Evolutionary conservation across 805 yeast species (phyloP).

Genomic region (Candida multigemmis): DNA sequence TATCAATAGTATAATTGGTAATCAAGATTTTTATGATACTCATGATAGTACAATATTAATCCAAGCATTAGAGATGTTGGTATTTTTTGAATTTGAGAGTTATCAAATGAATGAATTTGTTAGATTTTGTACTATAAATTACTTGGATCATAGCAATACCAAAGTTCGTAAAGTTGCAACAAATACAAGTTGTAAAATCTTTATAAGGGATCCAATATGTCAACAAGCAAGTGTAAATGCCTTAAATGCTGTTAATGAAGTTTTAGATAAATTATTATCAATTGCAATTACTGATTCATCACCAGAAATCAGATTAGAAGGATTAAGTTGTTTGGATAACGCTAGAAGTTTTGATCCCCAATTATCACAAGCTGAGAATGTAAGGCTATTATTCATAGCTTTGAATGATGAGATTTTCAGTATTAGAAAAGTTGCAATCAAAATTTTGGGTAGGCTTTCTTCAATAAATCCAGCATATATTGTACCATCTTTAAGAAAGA

Average conservation of each 20-base stretch:
- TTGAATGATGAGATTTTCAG: slow-evolving; percentile 84
- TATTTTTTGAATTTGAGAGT: slow-evolving; percentile 64
- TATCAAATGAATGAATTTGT: slow-evolving; percentile 83
- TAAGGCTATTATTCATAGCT: slow-evolving; percentile 75
- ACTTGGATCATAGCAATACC: slow-evolving; percentile 72
- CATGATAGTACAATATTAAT: slow-evolving; percentile 44
- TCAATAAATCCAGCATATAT: slow-evolving; percentile 90
- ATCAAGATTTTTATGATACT: slow-evolving; percentile 21
- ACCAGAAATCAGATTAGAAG: slow-evolving; percentile 77
- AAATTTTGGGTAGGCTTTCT: slow-evolving; percentile 76
- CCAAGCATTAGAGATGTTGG: slow-evolving; percentile 72
- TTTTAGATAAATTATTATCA: slow-evolving; percentile 69
- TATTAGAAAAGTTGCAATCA: slow-evolving; percentile 70
- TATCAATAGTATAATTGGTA: slow-evolving; percentile 21
- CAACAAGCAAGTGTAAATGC: slow-evolving; percentile 76
- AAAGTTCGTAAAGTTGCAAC: slow-evolving; percentile 81
- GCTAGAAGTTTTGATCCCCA: slow-evolving; percentile 82
- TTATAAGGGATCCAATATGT: slow-evolving; percentile 74
- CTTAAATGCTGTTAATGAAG: slow-evolving; percentile 74
- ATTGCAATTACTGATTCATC: slow-evolving; percentile 84
- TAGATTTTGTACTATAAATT: slow-evolving; percentile 71
- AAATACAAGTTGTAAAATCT: slow-evolving; percentile 69
- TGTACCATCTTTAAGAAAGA: slow-evolving; percentile 84
- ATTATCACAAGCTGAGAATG: slow-evolving; percentile 88
- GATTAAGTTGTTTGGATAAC: slow-evolving; percentile 50